Evolutionary conservation across 495 filamentous ascomycete species (phyloP), one percentile per base, ranked within the genome.

Genomic region (Penicillium silybi): DNA sequence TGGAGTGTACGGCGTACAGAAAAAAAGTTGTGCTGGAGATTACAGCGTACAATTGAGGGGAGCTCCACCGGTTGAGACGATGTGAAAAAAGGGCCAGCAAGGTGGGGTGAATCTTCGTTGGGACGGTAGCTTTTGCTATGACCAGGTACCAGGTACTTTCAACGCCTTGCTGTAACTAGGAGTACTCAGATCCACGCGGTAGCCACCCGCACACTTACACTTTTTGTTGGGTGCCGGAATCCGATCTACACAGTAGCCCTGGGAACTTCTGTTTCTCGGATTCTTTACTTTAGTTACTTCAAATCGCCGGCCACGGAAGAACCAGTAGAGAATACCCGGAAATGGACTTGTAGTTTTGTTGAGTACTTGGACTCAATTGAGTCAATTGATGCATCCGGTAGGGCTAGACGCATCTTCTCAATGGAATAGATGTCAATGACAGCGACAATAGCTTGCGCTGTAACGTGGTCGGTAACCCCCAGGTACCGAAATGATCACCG

Each of bases 21-120:
- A 62, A 59, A 61, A 54, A 54, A 54, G 53, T 55, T 62, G 62
- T 64, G 53, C 63, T 66, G 60, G 57, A 66, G 45, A 63, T 61
- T 66, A 66, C 63, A 66, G 64, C 61, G 64, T 71, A 71, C 61
- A 69, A 58, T 52, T 64, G 48, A 53, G 57, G 48, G 39, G 54
- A 17, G 58, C 37, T 58, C 60, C 57, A 64, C 61, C 19, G 40
- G 57, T 66, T 63, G 60, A 61, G 60, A 32, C 3, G 40, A 32
- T 40, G 35, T 40, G 35, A 49, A 29, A 39, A 50, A 48, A 42
- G 25, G n/a, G 11, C 10, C 10, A 3, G 34, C 10, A 48, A 40
- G 46, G 47, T 50, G 47, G 47, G 47, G 47, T 22, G 16, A 11
- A 3, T n/a, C n/a, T 0, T 32, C 29, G 37, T 39, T 39, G 37